Conservation (phyloP, 2,329 filamentous ascomycete genomes). For the Rutstroemia sydowiana region DNA sequence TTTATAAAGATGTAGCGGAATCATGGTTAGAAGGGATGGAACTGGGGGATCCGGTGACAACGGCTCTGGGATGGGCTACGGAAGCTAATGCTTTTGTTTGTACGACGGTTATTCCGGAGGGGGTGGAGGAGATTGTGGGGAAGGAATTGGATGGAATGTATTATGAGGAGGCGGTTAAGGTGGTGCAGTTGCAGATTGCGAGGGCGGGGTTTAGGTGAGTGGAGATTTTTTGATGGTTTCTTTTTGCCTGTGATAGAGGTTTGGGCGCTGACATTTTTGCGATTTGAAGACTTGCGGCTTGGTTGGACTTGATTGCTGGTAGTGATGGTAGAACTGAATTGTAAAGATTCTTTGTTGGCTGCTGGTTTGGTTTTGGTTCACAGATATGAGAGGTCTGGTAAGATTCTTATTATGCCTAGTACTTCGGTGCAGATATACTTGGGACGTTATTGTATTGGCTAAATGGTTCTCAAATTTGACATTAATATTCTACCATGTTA, state of each 20-base stretch:
- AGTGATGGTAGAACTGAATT: slow-evolving; percentile 25
- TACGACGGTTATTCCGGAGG: slow-evolving; percentile 53
- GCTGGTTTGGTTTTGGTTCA: neutral
- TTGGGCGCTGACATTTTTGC: slow-evolving; percentile 1
- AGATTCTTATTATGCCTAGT: neutral
- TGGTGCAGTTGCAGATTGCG: slow-evolving; percentile 60
- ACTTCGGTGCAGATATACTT: neutral
- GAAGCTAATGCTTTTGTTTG: slow-evolving; percentile 58
- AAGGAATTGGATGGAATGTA: slow-evolving; percentile 57
- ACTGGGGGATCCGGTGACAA: slow-evolving; percentile 45
- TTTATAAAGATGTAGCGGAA: slow-evolving; percentile 42
- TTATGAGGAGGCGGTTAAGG: slow-evolving; percentile 54
- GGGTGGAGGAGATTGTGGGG: slow-evolving; percentile 47
- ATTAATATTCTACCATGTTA: no score
- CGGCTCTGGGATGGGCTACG: slow-evolving; percentile 55
- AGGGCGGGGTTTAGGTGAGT: slow-evolving; percentile 54
- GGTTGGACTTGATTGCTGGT: slow-evolving; percentile 57
- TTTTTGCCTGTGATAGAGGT: neutral
- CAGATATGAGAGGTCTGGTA: neutral
- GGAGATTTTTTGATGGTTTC: neutral
- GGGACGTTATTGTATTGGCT: no score
- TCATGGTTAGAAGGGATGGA: slow-evolving; percentile 52
- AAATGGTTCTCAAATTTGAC: no score
- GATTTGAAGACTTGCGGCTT: slow-evolving; percentile 51
- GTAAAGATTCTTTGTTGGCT: neutral